phyloP scores from a whole-genome alignment of 2,329 filamentous ascomycete genomes.

The Arthrobotrys sphaeroides region DNA sequence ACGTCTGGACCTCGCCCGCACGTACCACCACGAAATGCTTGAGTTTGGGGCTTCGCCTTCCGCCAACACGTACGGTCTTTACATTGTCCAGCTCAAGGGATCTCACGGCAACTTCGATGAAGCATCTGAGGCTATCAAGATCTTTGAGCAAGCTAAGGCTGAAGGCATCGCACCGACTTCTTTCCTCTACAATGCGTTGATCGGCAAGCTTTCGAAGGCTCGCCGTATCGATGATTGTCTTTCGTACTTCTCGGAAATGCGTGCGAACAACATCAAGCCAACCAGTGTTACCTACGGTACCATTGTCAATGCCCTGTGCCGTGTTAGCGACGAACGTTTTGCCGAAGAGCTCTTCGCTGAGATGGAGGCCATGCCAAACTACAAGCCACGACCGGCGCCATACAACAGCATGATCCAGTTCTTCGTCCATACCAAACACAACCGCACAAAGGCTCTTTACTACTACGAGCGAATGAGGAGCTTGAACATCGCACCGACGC shows the following conservation, averaged over 20 bases:
- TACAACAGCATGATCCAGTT: slow-evolving; percentile 99
- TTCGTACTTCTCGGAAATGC: slow-evolving; percentile 98
- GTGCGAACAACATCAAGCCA: slow-evolving; percentile 86
- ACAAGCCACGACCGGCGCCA: slow-evolving; percentile 94
- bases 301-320: slow-evolving; percentile 95
- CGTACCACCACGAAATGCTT: slow-evolving; percentile 89
- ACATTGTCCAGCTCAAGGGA: slow-evolving; percentile 99
- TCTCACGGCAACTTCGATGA: slow-evolving; percentile 98
- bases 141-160: slow-evolving; percentile 90
- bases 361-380: slow-evolving; percentile 99
- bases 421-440: slow-evolving; percentile 96
- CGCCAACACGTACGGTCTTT: slow-evolving; percentile 96
- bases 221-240: slow-evolving; percentile 97
- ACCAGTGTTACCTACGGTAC: slow-evolving; percentile 98
- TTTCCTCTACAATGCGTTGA: slow-evolving; percentile 97
- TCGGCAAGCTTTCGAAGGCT: slow-evolving; percentile 97
- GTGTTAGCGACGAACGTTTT: slow-evolving; percentile 96
- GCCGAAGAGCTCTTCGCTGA: slow-evolving; percentile 98
- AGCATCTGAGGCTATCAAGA: slow-evolving; percentile 94
- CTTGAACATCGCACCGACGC: slow-evolving; percentile 86
- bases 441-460: slow-evolving; percentile 88
- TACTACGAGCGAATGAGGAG: slow-evolving; percentile 96
- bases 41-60: slow-evolving; percentile 91
- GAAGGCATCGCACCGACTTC: slow-evolving; percentile 96
- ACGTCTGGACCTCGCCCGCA: slow-evolving; percentile 80